A percentile compares a stretch with the other conserved stretches of the same genome.
These are phyloP conservation scores for Parastagonospora avenae DNA, from an alignment of 2,329 filamentous ascomycete species.

Conservation along the genomic window DNA sequence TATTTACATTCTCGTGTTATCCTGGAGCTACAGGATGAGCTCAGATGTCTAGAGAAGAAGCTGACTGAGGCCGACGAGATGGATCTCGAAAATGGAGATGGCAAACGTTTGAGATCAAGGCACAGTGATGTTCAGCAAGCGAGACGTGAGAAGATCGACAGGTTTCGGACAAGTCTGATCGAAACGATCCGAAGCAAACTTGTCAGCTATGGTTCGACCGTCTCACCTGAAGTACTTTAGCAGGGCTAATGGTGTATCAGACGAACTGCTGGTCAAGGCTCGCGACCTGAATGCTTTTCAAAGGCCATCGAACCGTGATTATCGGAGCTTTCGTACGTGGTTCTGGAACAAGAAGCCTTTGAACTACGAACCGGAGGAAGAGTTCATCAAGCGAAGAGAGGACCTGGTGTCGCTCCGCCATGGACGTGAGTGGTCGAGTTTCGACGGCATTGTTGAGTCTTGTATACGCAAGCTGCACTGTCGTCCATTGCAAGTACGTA, in stretches of 20 bases:
- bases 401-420: slow-evolving; percentile 42
- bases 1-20: slow-evolving; percentile 44
- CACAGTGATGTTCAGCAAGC: slow-evolving; percentile 11
- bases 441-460: slow-evolving; percentile 43
- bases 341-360: slow-evolving; percentile 36
- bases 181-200: slow-evolving; percentile 18
- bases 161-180: slow-evolving; percentile 13
- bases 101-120: slow-evolving; percentile 14
- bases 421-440: slow-evolving; percentile 44
- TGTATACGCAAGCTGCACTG: slow-evolving; percentile 26
- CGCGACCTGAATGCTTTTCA: slow-evolving; percentile 41
- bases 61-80: slow-evolving; percentile 20
- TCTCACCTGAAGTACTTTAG: too few species aligned
- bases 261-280: slow-evolving; percentile 42
- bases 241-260: too few species aligned
- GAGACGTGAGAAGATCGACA: slow-evolving; percentile 4
- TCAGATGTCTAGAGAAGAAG: slow-evolving; percentile 35
- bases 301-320: slow-evolving; percentile 40
- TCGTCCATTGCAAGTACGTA: slow-evolving; percentile 29
- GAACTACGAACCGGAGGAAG: slow-evolving; percentile 17
- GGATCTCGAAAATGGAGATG: slow-evolving; percentile 8
- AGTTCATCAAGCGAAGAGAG: slow-evolving; percentile 40
- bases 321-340: slow-evolving; percentile 38
- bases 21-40: slow-evolving; percentile 40
- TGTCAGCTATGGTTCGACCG: slow-evolving; percentile 17